Evolutionary conservation across 306 rosid species (phyloP), one percentile per base, ranked within the genome.

Genomic region (Cicer pinnatifidum): DNA sequence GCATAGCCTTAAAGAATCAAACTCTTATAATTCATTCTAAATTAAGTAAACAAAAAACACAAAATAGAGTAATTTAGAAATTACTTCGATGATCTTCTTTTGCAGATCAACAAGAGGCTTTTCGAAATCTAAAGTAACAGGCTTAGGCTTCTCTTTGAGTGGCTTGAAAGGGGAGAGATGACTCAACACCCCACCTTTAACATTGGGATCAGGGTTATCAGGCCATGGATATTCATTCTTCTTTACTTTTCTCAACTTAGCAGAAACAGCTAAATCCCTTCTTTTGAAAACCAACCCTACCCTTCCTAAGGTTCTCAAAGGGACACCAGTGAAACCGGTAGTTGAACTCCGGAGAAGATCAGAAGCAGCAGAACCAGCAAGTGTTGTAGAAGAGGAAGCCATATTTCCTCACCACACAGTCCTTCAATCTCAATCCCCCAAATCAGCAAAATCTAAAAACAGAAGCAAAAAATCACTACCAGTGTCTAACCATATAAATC

Each of bases 201-300:
- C 95, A 91, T 88, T 89, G 41, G 85, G 93, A 84, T 94, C 96
- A 73, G 93, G 92, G 80, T 89, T 78, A 67, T 74, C 82, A 0
- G 97, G 86, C 99, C 99, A 94, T 8, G 99, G 97, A 74, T 88
- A 81, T n/a, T 91, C 96, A 16, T 81, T 85, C 84, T 84, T 91
- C 90, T 88, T 90, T 78, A n/a, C 80, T 85, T 94, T 94, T 82
- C 82, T 85, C 56, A 89, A 20, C 93, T 74, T 94, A 1, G 93
- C 89, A 19, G 77, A 57, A 16, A 94, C 93, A 10, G 85, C 71
- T 9, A 82, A 76, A 52, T 84, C 86, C 86, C 83, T 89, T 67
- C 78, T 89, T 78, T 79, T 82, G 37, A 80, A 43, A 73, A 82
- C 76, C 69, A 92, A 69, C 60, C 84, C 73, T 10, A 78, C 73